Percentiles rank a stretch among this genome's conserved stretches.
phyloP scores from a whole-genome alignment of 768 basidiomycete species.

The Lactifluus echinatus region DNA sequence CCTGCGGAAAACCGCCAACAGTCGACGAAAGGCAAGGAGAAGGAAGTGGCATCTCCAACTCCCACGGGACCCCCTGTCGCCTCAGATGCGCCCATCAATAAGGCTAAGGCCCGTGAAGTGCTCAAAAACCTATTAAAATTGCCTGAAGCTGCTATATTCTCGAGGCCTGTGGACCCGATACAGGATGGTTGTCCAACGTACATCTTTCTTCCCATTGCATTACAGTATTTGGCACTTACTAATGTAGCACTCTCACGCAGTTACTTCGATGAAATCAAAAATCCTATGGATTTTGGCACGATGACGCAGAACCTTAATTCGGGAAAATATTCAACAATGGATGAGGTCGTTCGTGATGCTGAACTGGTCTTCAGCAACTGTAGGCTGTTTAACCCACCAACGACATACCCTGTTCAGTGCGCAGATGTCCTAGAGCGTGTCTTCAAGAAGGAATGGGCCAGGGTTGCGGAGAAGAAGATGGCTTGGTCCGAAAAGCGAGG shows the following conservation, averaged over 20 bases:
- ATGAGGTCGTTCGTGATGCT: constrained; percentile 69
- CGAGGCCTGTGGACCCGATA: constrained; percentile 74
- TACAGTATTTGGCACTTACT: not conserved
- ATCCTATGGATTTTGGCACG: constrained; percentile 93
- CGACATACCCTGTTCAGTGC: constrained; percentile 62
- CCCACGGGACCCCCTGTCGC: constrained; percentile 29
- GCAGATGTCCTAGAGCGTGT: constrained; percentile 65
- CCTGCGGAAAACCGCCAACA: constrained; percentile 26
- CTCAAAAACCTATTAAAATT: constrained; percentile 50
- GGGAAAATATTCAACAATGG: constrained; percentile 70
- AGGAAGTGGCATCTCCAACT: constrained; percentile 35
- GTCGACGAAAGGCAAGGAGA: constrained; percentile 49
- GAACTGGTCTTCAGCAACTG: constrained; percentile 85
- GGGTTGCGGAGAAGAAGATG: constrained; percentile 62
- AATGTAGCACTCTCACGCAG: constrained; percentile 33
- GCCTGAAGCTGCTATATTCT: constrained; percentile 66
- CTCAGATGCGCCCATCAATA: constrained; percentile 50
- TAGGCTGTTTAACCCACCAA: constrained; percentile 83
- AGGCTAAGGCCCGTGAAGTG: constrained; percentile 76
- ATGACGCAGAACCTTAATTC: constrained; percentile 59
- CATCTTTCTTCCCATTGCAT: constrained; percentile 45
- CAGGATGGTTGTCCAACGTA: constrained; percentile 87
- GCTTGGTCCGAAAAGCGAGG: constrained; percentile 73
- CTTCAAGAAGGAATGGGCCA: constrained; percentile 84
- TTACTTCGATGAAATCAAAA: constrained; percentile 83